Percentiles rank a stretch among this genome's conserved stretches.
These are phyloP conservation scores for Leccinum subrobustum DNA, from an alignment of 1,284 basidiomycete species.

Conservation along the genomic window DNA sequence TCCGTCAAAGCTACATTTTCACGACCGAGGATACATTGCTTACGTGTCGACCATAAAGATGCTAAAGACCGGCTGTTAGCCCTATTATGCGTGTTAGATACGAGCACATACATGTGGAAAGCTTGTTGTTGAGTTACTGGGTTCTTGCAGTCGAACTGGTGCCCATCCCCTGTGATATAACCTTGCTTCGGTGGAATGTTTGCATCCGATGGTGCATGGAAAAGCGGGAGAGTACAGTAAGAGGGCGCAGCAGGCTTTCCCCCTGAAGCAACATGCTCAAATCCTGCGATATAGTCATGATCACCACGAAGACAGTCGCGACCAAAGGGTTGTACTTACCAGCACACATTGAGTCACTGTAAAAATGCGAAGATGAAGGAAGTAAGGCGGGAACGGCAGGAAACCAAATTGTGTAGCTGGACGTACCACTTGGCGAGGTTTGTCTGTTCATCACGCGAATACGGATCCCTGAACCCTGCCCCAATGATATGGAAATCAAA, in stretches of 20 bases:
- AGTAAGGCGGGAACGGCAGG: background rate
- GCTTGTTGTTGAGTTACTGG: conserved; percentile 49
- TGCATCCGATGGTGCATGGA: conserved; percentile 46
- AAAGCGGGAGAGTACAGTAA: conserved; percentile 52
- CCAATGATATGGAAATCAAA: background rate
- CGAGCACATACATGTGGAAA: conserved; percentile 54
- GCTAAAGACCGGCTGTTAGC: conserved; percentile 29
- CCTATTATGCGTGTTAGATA: background rate
- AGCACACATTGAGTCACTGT: conserved; percentile 44
- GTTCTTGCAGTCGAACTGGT: conserved; percentile 51
- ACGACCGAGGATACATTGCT: background rate
- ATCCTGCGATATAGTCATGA: conserved; percentile 7
- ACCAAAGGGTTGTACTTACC: conserved; percentile 32
- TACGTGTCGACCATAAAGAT: conserved; percentile 55
- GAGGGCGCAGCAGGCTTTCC: conserved; percentile 46
- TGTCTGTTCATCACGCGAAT: conserved; percentile 49
- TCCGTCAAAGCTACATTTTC: background rate
- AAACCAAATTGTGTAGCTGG: background rate
- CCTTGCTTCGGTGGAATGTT: conserved; percentile 32
- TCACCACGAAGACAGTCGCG: background rate
- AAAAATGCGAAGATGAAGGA: background rate
- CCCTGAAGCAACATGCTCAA: conserved; percentile 45
- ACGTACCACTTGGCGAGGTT: conserved; percentile 55
- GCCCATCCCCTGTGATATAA: conserved; percentile 51
- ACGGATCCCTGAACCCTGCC: conserved; percentile 45